Percentiles rank a stretch among this genome's conserved stretches.
Conservation (phyloP, 1,284 basidiomycete genomes). For the Leccinum olivaceoglutinosum region DNA sequence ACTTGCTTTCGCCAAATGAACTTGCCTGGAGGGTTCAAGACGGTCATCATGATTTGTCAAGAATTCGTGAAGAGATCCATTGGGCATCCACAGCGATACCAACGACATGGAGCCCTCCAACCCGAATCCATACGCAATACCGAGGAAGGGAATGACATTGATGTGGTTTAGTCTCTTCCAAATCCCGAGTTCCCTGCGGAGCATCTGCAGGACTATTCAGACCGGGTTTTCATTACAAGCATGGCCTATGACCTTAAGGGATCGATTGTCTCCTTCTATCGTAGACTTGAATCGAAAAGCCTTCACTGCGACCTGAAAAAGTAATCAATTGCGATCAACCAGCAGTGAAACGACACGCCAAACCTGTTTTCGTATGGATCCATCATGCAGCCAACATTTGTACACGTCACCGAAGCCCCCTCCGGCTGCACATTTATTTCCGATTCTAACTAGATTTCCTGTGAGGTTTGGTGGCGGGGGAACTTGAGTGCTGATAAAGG, state of each 20-base stretch:
- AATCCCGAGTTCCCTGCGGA: not conserved
- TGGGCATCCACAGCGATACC: too few species aligned
- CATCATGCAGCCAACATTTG: constrained; percentile 1
- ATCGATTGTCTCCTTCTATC: not conserved
- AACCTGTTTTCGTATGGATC: constrained; percentile 8
- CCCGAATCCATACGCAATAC: too few species aligned
- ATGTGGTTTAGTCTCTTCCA: not conserved
- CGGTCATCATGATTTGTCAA: not conserved
- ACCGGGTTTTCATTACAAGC: too few species aligned
- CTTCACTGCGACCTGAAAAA: not conserved
- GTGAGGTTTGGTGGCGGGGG: too few species aligned
- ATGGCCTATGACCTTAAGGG: not conserved
- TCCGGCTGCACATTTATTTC: not conserved
- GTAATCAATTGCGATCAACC: not conserved
- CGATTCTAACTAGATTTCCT: too few species aligned
- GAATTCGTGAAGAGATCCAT: not conserved
- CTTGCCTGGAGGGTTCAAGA: not conserved
- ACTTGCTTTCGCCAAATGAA: too few species aligned
- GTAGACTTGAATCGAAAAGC: not conserved
- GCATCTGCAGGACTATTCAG: not conserved
- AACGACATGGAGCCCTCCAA: too few species aligned
- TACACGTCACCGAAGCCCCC: constrained; percentile 9
- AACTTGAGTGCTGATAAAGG: not conserved
- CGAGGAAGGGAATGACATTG: not conserved
- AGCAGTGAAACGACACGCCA: not conserved